phyloP scores from a whole-genome alignment of 2,329 filamentous ascomycete species.

The Sporothrix globosa region DNA sequence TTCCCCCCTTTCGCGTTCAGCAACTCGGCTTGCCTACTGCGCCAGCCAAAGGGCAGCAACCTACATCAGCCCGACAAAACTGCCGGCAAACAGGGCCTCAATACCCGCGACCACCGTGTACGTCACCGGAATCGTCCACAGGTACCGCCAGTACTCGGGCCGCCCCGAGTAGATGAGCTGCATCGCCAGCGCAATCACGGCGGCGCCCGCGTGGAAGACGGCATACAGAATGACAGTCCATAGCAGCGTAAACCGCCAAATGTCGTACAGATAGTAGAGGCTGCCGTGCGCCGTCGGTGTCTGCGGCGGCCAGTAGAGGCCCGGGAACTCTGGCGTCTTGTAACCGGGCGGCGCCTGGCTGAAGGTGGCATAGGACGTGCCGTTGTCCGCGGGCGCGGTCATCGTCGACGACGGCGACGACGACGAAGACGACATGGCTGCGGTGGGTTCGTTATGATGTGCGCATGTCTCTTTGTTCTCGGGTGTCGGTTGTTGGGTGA shows the following conservation, averaged over 20 bases:
- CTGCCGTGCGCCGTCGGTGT: constrained; percentile 53
- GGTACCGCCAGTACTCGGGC: constrained; percentile 58
- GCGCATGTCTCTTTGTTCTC: background rate
- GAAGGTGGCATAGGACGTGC: constrained; percentile 25
- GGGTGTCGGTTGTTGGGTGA: background rate
- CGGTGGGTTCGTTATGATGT: background rate
- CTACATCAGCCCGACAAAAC: constrained; percentile 77
- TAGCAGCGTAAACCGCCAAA: constrained; percentile 83
- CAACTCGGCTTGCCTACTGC: no score
- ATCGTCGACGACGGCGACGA: background rate
- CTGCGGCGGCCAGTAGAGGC: constrained; percentile 73
- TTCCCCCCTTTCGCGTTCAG: background rate
- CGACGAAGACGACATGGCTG: constrained; percentile 23
- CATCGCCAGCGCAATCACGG: constrained; percentile 71
- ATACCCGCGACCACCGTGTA: constrained; percentile 73
- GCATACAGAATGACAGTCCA: constrained; percentile 85
- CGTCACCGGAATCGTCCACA: constrained; percentile 73
- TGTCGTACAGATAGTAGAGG: constrained; percentile 74
- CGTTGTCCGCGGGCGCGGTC: constrained; percentile 8
- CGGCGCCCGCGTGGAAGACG: constrained; percentile 72
- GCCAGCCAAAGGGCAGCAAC: constrained; percentile 42
- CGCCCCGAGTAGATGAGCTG: constrained; percentile 60
- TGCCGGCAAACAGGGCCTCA: constrained; percentile 79
- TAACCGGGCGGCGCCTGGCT: constrained; percentile 58
- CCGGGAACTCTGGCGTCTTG: constrained; percentile 72